Percentiles rank a stretch among this genome's conserved stretches.
phyloP scores from a whole-genome alignment of 2,329 filamentous ascomycete species.

The Talaromyces sp. region DNA sequence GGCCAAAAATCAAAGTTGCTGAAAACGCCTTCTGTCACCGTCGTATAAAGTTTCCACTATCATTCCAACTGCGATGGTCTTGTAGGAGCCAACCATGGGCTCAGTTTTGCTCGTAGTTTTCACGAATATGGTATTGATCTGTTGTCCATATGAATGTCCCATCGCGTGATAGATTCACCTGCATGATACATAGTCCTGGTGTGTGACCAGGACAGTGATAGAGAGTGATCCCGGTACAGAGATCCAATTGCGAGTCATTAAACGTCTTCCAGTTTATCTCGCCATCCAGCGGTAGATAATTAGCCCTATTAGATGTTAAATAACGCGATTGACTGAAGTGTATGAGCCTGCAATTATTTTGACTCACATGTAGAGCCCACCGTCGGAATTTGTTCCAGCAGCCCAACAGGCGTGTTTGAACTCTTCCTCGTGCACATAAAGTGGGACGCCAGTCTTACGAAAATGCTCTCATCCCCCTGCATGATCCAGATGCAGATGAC shows the following conservation, averaged over 20 bases:
- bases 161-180: slow-evolving; percentile 38
- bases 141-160: slow-evolving; percentile 47
- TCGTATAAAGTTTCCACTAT: no score
- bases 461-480: slow-evolving; percentile 54
- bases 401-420: slow-evolving; percentile 52
- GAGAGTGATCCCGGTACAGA: slow-evolving; percentile 44
- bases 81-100: no score
- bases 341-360: no score
- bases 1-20: no score
- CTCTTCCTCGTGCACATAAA: slow-evolving; percentile 53
- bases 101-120: slow-evolving; percentile 46
- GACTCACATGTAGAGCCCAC: slow-evolving; percentile 42
- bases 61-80: no score
- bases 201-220: slow-evolving; percentile 43
- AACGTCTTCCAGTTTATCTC: slow-evolving; percentile 50
- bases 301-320: no score
- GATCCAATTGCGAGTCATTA: slow-evolving; percentile 41
- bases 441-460: slow-evolving; percentile 44
- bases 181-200: slow-evolving; percentile 39
- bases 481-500: slow-evolving; percentile 54
- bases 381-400: slow-evolving; percentile 46
- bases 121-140: slow-evolving; percentile 44
- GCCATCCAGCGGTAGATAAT: no score
- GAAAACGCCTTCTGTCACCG: no score
- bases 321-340: no score